These are phyloP conservation scores for Carex arenaria DNA, from an alignment of 202 grass and related monocot genomes.

Conservation along the genomic window DNA sequence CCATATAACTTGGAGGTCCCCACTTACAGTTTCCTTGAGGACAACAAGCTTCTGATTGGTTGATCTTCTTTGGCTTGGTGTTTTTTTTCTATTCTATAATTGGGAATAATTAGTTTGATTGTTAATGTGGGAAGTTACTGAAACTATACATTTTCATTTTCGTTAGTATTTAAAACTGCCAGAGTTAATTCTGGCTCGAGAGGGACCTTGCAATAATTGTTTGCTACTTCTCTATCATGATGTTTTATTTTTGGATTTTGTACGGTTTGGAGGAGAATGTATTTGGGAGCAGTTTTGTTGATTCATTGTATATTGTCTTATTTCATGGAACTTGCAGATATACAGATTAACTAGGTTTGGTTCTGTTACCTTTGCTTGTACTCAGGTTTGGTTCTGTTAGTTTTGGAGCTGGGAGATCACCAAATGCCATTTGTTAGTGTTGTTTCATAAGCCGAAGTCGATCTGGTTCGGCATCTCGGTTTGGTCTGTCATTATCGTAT, in stretches of 20 bases:
- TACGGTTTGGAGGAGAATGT: background rate
- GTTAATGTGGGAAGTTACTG: constrained; percentile 21
- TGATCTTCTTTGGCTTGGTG: constrained; percentile 35
- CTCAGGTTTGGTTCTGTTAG: background rate
- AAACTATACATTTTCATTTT: constrained; percentile 8
- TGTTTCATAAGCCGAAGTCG: background rate
- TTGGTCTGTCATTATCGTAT: background rate
- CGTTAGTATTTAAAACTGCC: constrained; percentile 15
- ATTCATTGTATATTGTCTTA: constrained; percentile 9
- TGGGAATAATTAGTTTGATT: constrained; percentile 18
- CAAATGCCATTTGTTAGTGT: background rate
- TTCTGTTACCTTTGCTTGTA: background rate
- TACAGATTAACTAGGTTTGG: background rate
- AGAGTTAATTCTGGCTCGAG: constrained; percentile 19
- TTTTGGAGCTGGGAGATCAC: background rate
- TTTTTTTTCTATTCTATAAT: constrained; percentile 21
- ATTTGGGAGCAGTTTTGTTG: constrained; percentile 13
- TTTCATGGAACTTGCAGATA: background rate
- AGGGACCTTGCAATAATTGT: constrained; percentile 26
- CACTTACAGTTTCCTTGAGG: constrained; percentile 78
- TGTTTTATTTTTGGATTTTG: constrained; percentile 6
- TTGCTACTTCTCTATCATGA: constrained; percentile 11
- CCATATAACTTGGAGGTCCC: constrained; percentile 88
- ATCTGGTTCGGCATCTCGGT: background rate
- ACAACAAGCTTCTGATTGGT: constrained; percentile 77